Conservation (phyloP, 192 early-diverging fungal genomes). For the Mortierella hygrophila region DNA sequence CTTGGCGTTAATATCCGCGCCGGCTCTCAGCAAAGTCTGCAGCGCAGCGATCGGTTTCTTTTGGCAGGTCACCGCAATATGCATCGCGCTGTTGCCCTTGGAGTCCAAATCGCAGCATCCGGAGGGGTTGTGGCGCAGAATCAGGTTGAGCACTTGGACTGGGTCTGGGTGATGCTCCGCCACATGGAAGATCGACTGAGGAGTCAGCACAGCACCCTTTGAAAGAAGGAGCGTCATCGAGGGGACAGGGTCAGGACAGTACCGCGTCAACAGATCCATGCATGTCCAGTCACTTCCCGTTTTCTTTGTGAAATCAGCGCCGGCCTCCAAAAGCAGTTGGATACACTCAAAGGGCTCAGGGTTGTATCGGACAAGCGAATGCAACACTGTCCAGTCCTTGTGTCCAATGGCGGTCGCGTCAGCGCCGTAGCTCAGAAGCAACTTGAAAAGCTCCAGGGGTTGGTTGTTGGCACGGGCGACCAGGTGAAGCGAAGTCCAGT, state of each 20-base stretch:
- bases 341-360: slow-evolving; percentile 50
- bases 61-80: slow-evolving; percentile 46
- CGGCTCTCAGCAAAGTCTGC: slow-evolving; percentile 39
- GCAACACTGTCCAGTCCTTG: slow-evolving; percentile 54
- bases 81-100: slow-evolving; percentile 45
- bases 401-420: slow-evolving; percentile 54
- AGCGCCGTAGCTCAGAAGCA: slow-evolving; percentile 47
- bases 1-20: slow-evolving; percentile 52
- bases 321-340: slow-evolving; percentile 37
- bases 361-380: slow-evolving; percentile 49
- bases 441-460: slow-evolving; percentile 55
- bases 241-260: slow-evolving; percentile 49
- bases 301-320: slow-evolving; percentile 52
- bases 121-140: slow-evolving; percentile 28
- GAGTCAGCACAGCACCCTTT: slow-evolving; percentile 36
- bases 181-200: slow-evolving; percentile 54
- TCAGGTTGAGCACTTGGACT: slow-evolving; percentile 42
- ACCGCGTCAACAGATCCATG: slow-evolving; percentile 51
- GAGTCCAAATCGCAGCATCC: slow-evolving; percentile 39
- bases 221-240: slow-evolving; percentile 52
- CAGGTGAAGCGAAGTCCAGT: slow-evolving; percentile 77
- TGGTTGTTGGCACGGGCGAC: slow-evolving; percentile 69
- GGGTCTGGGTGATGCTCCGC: slow-evolving; percentile 49
- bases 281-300: slow-evolving; percentile 55
- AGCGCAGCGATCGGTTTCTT: slow-evolving; percentile 34